Evolutionary conservation across 208 protist genomes (phyloP), one percentile per base, ranked within the genome.

Genomic region (Wallacemonas sp.): DNA sequence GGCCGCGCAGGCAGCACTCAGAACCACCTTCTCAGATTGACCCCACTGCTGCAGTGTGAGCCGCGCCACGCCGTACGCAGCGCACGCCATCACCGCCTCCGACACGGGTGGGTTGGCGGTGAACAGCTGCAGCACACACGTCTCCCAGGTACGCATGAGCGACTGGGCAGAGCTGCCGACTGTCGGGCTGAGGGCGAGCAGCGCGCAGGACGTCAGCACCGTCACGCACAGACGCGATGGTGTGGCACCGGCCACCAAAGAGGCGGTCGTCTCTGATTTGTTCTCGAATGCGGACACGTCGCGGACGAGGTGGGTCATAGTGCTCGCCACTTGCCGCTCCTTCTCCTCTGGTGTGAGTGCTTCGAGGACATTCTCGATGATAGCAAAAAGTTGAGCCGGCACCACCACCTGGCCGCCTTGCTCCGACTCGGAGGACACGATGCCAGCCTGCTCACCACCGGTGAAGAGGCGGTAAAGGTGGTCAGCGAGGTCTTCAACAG

Each of bases 51-150:
- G 59, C 22, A 83, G 54, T 11, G 69, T 65, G 19, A 84, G 42
- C 49, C 82, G 82, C 15, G 80, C 82, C 22, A 75, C 62, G 24
- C 69, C 70, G 76, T 77, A 88, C 58, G 70, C 82, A 36, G 71
- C 75, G 4, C 76, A 59, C 31, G 55, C 47, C 46, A 74, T 31
- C 15, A 82, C 66, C 47, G 68, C 62, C 31, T 55, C 63, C 12
- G 77, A 21, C 53, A 80, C 81, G 6, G 82, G 75, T 15, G 82
- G 82, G 9, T 83, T 66, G 2, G 79, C 73, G 1, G 36, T 15
- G 19, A 92, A 58, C 5, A 92, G 44, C 15, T 68, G 73, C 47
- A 77, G 54, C 64, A 77, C 77, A 31, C 41, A 54, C 1, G 59
- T 33, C 63, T 77, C 58, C 56, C 56, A 62, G 4, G 51, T 38